Evolutionary conservation across 78 protist species (phyloP), one percentile per base, ranked within the genome.

Genomic region (Isochrysis galbana): DNA sequence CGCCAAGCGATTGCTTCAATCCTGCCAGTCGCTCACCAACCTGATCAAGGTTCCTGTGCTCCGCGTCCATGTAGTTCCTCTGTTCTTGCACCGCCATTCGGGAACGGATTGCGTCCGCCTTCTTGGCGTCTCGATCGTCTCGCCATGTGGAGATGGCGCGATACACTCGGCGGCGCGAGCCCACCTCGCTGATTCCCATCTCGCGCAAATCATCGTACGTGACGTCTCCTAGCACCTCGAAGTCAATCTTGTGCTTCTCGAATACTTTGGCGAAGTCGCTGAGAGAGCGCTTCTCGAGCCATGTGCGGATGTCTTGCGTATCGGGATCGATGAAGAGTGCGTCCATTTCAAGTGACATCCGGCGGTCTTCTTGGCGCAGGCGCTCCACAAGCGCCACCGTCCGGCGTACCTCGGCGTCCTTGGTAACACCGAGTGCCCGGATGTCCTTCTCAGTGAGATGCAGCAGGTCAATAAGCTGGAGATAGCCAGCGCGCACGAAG

Each of bases 201-300:
- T 80, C 88, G 41, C 29, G 22, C 41, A 80, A n/a, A 54, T 80
- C 55, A 23, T 80, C 88, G 41, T 80, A 41, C 38, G 88, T 29
- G 26, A 80, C 55, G 55, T 44, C 54, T 46, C 55, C 88, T 19
- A 80, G 88, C 22, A 78, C 86, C 42, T 80, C 88, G 55, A 80
- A 80, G 88, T 44, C 39, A n/a, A 80, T 7, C 39, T 22, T 17
- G 54, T 80, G 48, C 88, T 25, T 10, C 46, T 39, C 84, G 46
- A 77, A 77, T 17, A 77, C 34, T 46, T 77, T 39, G 45, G 46
- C 46, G 47, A 39, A 39, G n/a, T 77, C 46, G 47, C 34, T 29
- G 42, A 70, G 41, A 26, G 19, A 17, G 17, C 46, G 47, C 47
- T 39, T 36, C 84, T 77, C 84, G 84, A 77, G 84, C 84, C 84